A percentile compares a stretch with the other conserved stretches of the same genome.
These are phyloP conservation scores for Fusarium globosum DNA, from an alignment of 2,329 filamentous ascomycete genomes.

Conservation along the genomic window DNA sequence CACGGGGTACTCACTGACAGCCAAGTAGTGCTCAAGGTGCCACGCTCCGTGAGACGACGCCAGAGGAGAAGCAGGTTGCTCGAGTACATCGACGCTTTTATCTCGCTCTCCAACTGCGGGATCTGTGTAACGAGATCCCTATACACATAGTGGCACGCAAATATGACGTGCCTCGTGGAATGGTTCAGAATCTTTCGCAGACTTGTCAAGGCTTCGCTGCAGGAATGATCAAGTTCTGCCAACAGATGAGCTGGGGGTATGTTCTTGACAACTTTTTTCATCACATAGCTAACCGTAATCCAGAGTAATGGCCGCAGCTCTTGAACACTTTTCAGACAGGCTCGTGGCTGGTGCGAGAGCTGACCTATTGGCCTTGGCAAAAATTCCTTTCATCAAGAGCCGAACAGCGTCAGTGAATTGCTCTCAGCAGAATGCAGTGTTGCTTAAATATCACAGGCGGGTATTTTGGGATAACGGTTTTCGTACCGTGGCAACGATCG, in stretches of 20 bases:
- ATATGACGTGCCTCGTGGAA: conserved; percentile 76
- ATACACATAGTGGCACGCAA: conserved; percentile 76
- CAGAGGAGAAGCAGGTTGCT: conserved; percentile 68
- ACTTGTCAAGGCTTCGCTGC: conserved; percentile 83
- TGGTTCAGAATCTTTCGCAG: conserved; percentile 77
- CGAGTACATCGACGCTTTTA: conserved; percentile 79
- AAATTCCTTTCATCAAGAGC: conserved; percentile 81
- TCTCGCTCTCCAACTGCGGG: conserved; percentile 79
- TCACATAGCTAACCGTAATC: conserved; percentile 25
- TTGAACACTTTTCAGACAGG: conserved; percentile 81
- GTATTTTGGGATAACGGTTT: conserved; percentile 83
- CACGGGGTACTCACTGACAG: conserved; percentile 25
- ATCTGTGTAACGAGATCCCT: conserved; percentile 81
- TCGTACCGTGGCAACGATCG: conserved; percentile 73
- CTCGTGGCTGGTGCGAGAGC: conserved; percentile 77
- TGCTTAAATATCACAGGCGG: conserved; percentile 47
- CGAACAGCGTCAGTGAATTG: conserved; percentile 69
- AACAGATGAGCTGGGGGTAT: conserved; percentile 78
- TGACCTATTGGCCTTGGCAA: conserved; percentile 76
- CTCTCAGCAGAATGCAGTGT: not conserved
- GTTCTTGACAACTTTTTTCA: conserved; percentile 30
- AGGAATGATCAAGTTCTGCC: conserved; percentile 83
- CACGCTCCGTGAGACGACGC: conserved; percentile 69
- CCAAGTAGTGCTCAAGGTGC: conserved; percentile 72
- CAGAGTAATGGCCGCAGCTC: conserved; percentile 74